Evolutionary conservation across 2,329 filamentous ascomycete species (phyloP).

Genomic region (Colletotrichum euphorbiae): DNA sequence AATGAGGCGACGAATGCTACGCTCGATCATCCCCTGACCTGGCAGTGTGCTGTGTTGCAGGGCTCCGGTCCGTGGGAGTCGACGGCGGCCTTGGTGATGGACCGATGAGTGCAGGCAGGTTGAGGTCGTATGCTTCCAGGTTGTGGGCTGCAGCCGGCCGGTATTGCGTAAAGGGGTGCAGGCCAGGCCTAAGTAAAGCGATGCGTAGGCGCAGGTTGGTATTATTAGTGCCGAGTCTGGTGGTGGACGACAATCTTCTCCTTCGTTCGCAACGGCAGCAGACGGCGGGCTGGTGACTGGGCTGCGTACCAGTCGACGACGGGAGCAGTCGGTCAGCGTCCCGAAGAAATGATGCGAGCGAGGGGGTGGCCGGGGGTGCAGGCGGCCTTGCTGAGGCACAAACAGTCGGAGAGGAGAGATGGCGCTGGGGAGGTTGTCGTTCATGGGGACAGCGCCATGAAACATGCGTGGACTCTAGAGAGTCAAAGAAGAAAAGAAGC

Average conservation of each 20-base stretch:
- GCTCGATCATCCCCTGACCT: conserved; percentile 37
- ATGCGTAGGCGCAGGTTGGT: neutral
- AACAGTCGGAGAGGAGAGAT: conserved; percentile 30
- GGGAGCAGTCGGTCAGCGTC: neutral
- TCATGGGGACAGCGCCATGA: conserved; percentile 23
- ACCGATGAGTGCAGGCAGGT: neutral
- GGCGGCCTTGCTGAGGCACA: conserved; percentile 28
- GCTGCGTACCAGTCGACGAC: neutral
- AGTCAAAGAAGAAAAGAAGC: conserved; percentile 26
- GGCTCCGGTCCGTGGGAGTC: neutral
- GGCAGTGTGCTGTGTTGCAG: neutral
- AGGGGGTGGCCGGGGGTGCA: neutral
- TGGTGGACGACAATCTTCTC: neutral
- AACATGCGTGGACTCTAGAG: conserved; percentile 22
- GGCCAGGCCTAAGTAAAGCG: too few species aligned
- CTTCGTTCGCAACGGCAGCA: too few species aligned
- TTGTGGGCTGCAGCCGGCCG: too few species aligned
- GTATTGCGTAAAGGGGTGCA: too few species aligned
- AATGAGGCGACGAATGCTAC: conserved; percentile 30
- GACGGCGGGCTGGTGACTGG: neutral
- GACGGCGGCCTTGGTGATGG: conserved; percentile 7
- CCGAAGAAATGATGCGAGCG: conserved; percentile 12
- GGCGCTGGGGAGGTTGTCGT: neutral
- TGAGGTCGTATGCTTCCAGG: neutral
- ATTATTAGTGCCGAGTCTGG: neutral